Evolutionary conservation across 1,284 basidiomycete genomes (phyloP).

Genomic region (Cryptococcus sp.): DNA sequence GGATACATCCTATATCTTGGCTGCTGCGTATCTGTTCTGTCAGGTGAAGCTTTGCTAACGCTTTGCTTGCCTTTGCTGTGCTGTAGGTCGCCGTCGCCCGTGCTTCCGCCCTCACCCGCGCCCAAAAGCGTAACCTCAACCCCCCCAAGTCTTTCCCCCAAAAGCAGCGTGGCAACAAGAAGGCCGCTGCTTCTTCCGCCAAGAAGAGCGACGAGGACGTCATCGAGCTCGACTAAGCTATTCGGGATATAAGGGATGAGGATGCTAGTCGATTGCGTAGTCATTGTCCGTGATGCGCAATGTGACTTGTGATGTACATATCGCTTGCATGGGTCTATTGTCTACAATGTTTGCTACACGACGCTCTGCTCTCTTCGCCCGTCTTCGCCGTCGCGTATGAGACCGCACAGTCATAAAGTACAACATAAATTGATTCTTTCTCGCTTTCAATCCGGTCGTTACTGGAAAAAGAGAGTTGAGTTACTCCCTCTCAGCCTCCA

Average conservation of each 20-base stretch:
- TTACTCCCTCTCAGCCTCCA: slow-evolving; percentile 9
- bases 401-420: no score
- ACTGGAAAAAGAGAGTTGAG: neutral
- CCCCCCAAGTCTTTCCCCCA: slow-evolving; percentile 61
- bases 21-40: neutral
- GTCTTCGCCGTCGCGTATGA: no score
- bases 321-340: no score
- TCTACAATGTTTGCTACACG: no score
- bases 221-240: slow-evolving; percentile 50
- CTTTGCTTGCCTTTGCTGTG: neutral
- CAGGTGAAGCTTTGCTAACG: slow-evolving; percentile 12
- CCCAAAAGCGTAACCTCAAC: slow-evolving; percentile 71
- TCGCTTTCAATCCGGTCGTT: no score
- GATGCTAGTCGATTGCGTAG: slow-evolving; percentile 2
- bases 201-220: slow-evolving; percentile 44
- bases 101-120: slow-evolving; percentile 69
- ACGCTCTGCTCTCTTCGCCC: no score
- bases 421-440: no score
- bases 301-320: no score
- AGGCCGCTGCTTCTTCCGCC: slow-evolving; percentile 69
- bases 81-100: slow-evolving; percentile 75
- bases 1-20: slow-evolving; percentile 17
- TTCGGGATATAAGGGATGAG: neutral
- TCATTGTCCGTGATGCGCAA: no score
- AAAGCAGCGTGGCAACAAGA: slow-evolving; percentile 78